Base-by-base conservation (phyloP, 352 stramenopile genomes). In the Stramenopiles sp. region DNA sequence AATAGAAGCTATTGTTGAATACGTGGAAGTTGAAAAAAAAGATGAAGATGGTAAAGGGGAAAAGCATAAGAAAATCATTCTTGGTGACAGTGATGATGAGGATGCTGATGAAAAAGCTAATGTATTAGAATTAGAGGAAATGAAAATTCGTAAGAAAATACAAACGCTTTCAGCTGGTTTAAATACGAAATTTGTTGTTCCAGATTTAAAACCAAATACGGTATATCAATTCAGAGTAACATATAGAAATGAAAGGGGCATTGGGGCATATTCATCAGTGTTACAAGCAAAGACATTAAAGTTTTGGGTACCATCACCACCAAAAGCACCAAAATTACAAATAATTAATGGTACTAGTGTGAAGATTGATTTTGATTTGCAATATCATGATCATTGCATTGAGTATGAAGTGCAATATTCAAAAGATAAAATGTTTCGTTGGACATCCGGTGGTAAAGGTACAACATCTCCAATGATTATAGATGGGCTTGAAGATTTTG, bases 391-490 rank as follows among this genome's bases (percentile, higher is more conserved):
- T 76, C 65, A 76, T 20, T 31, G 30, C 30, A 13, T 33, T 4
- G 30, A 33, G 65, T 76, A 76, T 20, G 65, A 76, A 76, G 65
- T 76, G 7, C 65, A 76, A 20, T 76, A 76, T 33, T 76, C 65
- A 4, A 76, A 76, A 13, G 65, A 76, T 20, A 31, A 33, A 31
- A 33, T 76, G 65, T 76, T 76, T 20, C 30, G 65, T 7, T 76
- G 65, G 65, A 33, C 65, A 7, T 76, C 65, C 13, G 65, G 65
- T 20, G 65, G 65, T 20, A 76, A 76, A 20, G 13, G 65, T 20
- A 31, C 31, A 7, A 20, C 4, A 31, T 76, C 65, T 4, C 65
- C 65, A 4, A 76, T 76, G 4, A 4, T 76, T 7, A 20, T 76
- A 4, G 13, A 13, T 31, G 65, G 65, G 4, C 31, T 76, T 7